Percentiles rank a stretch among this genome's conserved stretches.
phyloP scores from a whole-genome alignment of 768 basidiomycete species.

The Macrolepiota fuliginosa region DNA sequence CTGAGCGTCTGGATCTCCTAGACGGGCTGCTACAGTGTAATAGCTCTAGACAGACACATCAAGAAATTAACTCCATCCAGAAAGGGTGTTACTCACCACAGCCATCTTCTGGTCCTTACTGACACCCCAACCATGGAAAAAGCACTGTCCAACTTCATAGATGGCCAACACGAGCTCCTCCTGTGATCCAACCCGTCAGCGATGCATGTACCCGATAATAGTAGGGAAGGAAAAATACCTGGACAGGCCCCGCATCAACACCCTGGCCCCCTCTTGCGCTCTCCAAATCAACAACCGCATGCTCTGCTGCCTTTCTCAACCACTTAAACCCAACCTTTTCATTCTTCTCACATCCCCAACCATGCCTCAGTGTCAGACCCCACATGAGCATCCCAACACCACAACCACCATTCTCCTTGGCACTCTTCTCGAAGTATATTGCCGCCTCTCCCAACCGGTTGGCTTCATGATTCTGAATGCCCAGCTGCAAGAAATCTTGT shows the following conservation, averaged over 20 bases:
- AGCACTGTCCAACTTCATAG: constrained; percentile 91
- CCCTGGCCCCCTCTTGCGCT: constrained; percentile 46
- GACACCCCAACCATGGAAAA: constrained; percentile 91
- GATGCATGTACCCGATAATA: not conserved
- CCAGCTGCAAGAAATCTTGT: constrained; percentile 70
- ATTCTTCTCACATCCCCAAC: constrained; percentile 84
- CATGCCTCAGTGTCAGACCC: constrained; percentile 80
- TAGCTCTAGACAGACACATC: constrained; percentile 55
- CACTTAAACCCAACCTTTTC: constrained; percentile 80
- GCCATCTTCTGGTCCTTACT: constrained; percentile 88
- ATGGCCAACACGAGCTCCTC: constrained; percentile 85
- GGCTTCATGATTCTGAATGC: constrained; percentile 76
- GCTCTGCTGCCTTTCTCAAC: constrained; percentile 80
- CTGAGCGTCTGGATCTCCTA: constrained; percentile 88
- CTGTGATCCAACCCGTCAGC: constrained; percentile 29
- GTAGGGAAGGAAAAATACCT: constrained; percentile 30
- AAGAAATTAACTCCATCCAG: not conserved
- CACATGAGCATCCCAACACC: constrained; percentile 93
- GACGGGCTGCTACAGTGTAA: constrained; percentile 76
- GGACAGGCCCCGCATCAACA: constrained; percentile 51
- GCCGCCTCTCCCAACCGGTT: constrained; percentile 70
- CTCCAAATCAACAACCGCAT: constrained; percentile 75
- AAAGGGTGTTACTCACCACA: constrained; percentile 50
- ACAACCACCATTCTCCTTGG: constrained; percentile 73
- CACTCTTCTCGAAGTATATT: constrained; percentile 71